Base-by-base conservation (phyloP, 345 rosid genomes). In the Gynandropsis gynandra region DNA sequence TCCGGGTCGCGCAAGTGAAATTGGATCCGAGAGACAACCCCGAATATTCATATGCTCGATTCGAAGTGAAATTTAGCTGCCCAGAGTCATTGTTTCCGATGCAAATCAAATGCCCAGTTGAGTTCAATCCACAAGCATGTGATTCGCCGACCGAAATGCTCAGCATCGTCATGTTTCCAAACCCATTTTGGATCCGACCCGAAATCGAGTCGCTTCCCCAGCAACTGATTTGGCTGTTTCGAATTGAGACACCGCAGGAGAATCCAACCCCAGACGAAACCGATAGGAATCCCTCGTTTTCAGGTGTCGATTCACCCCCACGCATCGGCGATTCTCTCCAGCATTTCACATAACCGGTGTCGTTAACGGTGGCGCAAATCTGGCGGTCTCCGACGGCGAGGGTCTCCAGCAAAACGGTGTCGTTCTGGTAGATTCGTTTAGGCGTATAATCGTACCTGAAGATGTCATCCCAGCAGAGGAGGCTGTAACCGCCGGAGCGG, bases 81-180 rank as follows among this genome's bases (percentile, higher is more conserved):
- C 93, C 95, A 4, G 52, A 59, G 2, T 29, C 54, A 48, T 87
- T 81, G 12, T 48, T 33, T 12, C 95, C 98, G 19, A 21, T 38
- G 56, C 98, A 92, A 36, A 81, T 58, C 21, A 82, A 51, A 34
- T 59, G 61, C 16, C 93, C 97, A 10, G 64, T 45, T 1, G 69
- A 34, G 60, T 78, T 79, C 41, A 81, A 36, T 3, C 98, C 98
- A 41, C 98, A 92, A 8, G 72, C 84, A 68, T 87, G 97, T 1
- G 74, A 73, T 13, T 65, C 76, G 5, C 98, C 98, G 0, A 72
- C 85, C 3, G 61, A 68, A 15, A 92, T 54, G 29, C 69, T 81
- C 18, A 8, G 2, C 95, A 92, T 82, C 18, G 75, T 18, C 65
- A 42, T 47, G 59, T 71, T 66, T 4, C 56, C 65, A 38, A 87